Percentiles rank a stretch among this genome's conserved stretches.
Evolutionary conservation across 2,329 filamentous ascomycete genomes (phyloP).

Genomic region (Fragosphaeria purpurea): DNA sequence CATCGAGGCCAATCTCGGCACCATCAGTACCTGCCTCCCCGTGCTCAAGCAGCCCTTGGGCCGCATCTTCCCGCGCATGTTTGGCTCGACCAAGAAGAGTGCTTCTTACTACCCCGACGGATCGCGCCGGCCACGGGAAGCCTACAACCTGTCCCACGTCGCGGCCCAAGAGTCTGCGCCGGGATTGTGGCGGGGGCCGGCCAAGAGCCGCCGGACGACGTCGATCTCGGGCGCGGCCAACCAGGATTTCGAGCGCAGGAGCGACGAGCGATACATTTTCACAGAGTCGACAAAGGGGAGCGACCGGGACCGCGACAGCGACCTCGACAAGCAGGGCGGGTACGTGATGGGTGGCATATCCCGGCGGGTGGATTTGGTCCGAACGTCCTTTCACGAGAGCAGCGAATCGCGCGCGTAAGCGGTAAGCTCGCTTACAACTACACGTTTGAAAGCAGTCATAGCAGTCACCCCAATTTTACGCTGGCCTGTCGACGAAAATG

Average conservation of each 20-base stretch:
- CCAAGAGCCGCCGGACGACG: neutral
- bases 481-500: no score
- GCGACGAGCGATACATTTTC: conserved; percentile 8
- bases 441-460: no score
- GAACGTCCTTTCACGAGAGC: neutral
- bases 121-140: neutral
- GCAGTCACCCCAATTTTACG: no score
- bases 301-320: conserved; percentile 3
- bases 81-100: conserved; percentile 10
- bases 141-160: conserved; percentile 5
- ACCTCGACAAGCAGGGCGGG: neutral
- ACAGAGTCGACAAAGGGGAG: conserved; percentile 2
- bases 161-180: neutral
- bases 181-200: neutral
- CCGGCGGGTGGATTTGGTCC: no score
- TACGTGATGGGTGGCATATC: no score
- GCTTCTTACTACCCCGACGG: conserved; percentile 2
- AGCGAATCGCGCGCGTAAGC: no score
- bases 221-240: conserved; percentile 1
- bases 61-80: conserved; percentile 12
- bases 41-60: conserved; percentile 15
- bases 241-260: neutral
- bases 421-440: no score
- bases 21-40: conserved; percentile 17
- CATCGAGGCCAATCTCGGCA: conserved; percentile 15